Percentiles rank a stretch among this genome's conserved stretches.
These are phyloP conservation scores for Akanthomyces uredinophilus DNA, from an alignment of 2,329 filamentous ascomycete species.

Conservation along the genomic window DNA sequence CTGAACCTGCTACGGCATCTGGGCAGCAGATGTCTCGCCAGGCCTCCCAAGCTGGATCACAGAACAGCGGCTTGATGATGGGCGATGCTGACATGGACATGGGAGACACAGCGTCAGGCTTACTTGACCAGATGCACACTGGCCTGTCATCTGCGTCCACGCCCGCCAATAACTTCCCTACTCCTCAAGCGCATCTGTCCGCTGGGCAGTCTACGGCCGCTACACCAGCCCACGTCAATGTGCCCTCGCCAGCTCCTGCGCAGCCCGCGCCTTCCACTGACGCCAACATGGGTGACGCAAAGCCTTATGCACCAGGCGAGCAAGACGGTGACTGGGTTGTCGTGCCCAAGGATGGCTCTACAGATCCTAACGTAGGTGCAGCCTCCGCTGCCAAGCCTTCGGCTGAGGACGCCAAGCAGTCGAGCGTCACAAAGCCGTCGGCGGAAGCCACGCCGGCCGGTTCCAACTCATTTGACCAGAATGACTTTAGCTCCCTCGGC, in stretches of 20 bases:
- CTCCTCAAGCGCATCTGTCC: constrained; percentile 56
- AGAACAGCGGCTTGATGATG: constrained; percentile 48
- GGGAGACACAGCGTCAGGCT: constrained; percentile 57
- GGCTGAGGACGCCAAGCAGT: constrained; percentile 21
- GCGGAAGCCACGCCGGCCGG: constrained; percentile 39
- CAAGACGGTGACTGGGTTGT: constrained; percentile 68
- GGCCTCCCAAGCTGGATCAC: constrained; percentile 50
- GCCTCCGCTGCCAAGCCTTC: constrained; percentile 18
- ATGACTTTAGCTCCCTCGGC: constrained; percentile 59
- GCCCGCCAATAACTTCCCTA: constrained; percentile 54
- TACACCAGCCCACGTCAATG: constrained; percentile 48
- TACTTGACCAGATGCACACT: constrained; percentile 65
- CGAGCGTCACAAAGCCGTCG: constrained; percentile 34
- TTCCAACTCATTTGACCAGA: constrained; percentile 45
- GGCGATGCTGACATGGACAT: constrained; percentile 59
- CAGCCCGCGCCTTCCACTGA: constrained; percentile 19
- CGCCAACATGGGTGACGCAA: constrained; percentile 41
- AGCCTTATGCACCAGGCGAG: constrained; percentile 42
- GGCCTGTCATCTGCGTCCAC: constrained; percentile 57
- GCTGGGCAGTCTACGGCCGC: constrained; percentile 50
- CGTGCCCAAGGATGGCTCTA: constrained; percentile 55
- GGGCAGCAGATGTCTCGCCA: constrained; percentile 43
- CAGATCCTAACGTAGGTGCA: constrained; percentile 20
- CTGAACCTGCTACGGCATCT: constrained; percentile 19
- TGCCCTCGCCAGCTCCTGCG: constrained; percentile 39